These are phyloP conservation scores for Fennellomyces sp. DNA, from an alignment of 371 early-diverging fungal genomes.

Conservation along the genomic window DNA sequence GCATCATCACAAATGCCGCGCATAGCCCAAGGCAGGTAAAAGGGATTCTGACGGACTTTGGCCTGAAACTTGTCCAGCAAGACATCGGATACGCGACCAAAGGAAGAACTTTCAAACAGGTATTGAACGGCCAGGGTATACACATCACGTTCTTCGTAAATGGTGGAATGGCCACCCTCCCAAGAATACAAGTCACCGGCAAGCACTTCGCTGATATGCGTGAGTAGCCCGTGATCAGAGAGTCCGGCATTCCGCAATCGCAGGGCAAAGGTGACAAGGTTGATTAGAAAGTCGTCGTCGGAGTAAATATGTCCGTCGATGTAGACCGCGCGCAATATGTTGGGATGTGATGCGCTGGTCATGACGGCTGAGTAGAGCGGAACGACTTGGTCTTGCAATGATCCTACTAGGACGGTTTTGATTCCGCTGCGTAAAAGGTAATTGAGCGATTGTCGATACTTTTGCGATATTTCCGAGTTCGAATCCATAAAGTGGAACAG, in stretches of 20 bases:
- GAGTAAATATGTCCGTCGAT: conserved; percentile 82
- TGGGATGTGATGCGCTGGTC: conserved; percentile 86
- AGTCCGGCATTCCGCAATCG: conserved; percentile 84
- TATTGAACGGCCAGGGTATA: conserved; percentile 66
- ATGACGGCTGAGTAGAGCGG: conserved; percentile 95
- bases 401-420: conserved; percentile 71
- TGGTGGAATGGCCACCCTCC: conserved; percentile 90
- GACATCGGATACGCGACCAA: conserved; percentile 26
- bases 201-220: conserved; percentile 83
- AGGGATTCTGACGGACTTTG: conserved; percentile 76
- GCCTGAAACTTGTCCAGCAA: conserved; percentile 50
- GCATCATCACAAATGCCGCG: conserved; percentile 77
- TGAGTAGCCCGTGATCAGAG: conserved; percentile 83
- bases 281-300: conserved; percentile 84
- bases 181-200: conserved; percentile 90
- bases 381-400: conserved; percentile 95
- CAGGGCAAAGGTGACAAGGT: conserved; percentile 84
- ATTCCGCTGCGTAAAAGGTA: conserved; percentile 71
- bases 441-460: conserved; percentile 74
- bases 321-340: conserved; percentile 88
- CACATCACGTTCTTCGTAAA: conserved; percentile 91
- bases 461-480: conserved; percentile 63
- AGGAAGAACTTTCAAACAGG: conserved; percentile 43
- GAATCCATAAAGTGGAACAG: conserved; percentile 93
- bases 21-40: conserved; percentile 91